A percentile compares a stretch with the other conserved stretches of the same genome.
Conservation (phyloP, 106 monocot genomes). For the Phalaenopsis equestris region DNA sequence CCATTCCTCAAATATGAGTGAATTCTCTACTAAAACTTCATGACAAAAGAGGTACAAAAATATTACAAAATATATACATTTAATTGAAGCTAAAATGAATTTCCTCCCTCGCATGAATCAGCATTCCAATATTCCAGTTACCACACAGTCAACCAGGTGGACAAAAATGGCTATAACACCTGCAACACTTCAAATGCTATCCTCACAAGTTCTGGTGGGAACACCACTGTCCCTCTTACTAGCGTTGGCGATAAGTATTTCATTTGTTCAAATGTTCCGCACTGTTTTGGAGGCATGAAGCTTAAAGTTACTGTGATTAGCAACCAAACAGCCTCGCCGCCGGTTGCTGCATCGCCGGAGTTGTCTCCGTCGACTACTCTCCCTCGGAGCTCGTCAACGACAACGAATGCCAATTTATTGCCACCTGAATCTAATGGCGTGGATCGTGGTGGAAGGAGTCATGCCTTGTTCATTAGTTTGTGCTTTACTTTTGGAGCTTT, state of each 20-base stretch:
- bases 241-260: constrained; percentile 23
- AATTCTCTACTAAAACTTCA: too few relatives aligned
- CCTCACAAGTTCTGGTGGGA: constrained; percentile 14
- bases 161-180: constrained; percentile 25
- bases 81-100: too few relatives aligned
- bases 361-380: not conserved
- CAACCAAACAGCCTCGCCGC: too few relatives aligned
- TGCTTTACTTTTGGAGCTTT: not conserved
- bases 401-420: not conserved
- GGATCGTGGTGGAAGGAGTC: not conserved
- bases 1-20: too few relatives aligned
- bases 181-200: constrained; percentile 21
- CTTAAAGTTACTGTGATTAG: not conserved
- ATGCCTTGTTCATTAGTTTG: not conserved
- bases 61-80: too few relatives aligned
- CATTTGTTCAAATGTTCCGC: constrained; percentile 17
- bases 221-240: constrained; percentile 21
- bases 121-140: constrained; percentile 17
- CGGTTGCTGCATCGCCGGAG: not conserved
- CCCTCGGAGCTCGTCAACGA: not conserved
- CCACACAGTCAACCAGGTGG: constrained; percentile 30
- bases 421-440: not conserved
- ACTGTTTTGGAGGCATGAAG: constrained; percentile 30
- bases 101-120: not conserved
- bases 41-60: too few relatives aligned